These are phyloP conservation scores for Aureobasidium sp. DNA, from an alignment of 2,329 filamentous ascomycete genomes.

Conservation along the genomic window DNA sequence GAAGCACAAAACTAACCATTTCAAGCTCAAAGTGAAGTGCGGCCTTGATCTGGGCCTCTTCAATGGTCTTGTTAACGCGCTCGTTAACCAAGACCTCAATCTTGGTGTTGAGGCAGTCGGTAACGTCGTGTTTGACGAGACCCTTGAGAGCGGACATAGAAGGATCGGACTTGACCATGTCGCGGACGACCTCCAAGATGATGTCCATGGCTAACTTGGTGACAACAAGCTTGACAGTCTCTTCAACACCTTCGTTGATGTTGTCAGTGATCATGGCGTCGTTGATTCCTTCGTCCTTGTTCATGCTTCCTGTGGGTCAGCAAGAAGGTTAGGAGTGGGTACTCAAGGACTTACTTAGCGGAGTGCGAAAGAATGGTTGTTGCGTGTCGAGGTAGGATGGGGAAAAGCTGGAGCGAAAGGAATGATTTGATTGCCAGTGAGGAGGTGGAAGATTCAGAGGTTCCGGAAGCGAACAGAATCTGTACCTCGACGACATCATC, in stretches of 20 bases:
- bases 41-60: neutral
- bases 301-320: neutral
- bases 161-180: neutral
- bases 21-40: neutral
- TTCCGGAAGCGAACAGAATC: neutral
- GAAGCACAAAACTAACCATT: neutral
- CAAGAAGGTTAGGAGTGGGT: neutral
- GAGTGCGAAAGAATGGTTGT: neutral
- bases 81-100: neutral
- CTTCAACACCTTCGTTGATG: neutral
- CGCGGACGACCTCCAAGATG: neutral
- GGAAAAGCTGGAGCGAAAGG: neutral
- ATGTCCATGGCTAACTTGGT: neutral
- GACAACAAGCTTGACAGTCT: neutral
- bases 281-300: neutral
- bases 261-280: neutral
- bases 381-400: neutral
- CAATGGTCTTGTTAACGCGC: neutral
- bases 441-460: neutral
- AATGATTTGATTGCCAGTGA: neutral
- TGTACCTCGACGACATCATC: neutral
- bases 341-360: neutral
- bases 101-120: neutral
- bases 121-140: neutral
- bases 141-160: neutral